These are phyloP conservation scores for Russula foetens DNA, from an alignment of 768 basidiomycete species.

Conservation along the genomic window DNA sequence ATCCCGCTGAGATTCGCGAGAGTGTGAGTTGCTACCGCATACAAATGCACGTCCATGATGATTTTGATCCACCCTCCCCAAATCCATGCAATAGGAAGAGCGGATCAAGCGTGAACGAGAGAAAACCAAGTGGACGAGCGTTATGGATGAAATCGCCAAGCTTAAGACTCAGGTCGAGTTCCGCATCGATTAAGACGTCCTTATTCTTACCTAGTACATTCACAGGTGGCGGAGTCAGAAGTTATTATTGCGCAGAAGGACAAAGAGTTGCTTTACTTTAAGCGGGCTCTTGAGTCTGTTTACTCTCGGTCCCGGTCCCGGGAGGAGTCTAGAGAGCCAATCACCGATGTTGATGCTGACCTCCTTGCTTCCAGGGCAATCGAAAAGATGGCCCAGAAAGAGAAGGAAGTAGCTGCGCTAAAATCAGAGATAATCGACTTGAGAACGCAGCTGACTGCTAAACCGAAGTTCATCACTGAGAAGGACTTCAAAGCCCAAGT, in stretches of 20 bases:
- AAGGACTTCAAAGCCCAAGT: slow-evolving; percentile 64
- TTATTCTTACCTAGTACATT: background rate
- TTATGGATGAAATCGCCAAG: slow-evolving; percentile 68
- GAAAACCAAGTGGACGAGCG: slow-evolving; percentile 56
- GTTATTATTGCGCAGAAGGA: slow-evolving; percentile 42
- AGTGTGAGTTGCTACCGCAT: slow-evolving; percentile 36
- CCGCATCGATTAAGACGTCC: background rate
- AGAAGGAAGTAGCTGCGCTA: slow-evolving; percentile 52
- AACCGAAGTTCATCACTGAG: slow-evolving; percentile 47
- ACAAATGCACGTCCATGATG: background rate
- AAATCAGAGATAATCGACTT: slow-evolving; percentile 41
- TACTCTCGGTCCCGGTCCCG: slow-evolving; percentile 66
- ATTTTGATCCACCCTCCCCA: background rate
- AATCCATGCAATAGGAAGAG: slow-evolving; percentile 45
- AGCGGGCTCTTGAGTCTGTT: slow-evolving; percentile 81
- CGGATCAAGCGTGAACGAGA: slow-evolving; percentile 71
- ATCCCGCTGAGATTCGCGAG: slow-evolving; percentile 49
- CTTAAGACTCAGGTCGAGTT: slow-evolving; percentile 58
- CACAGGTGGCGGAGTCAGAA: slow-evolving; percentile 50
- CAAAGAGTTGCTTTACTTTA: slow-evolving; percentile 70
- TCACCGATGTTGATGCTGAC: slow-evolving; percentile 53
- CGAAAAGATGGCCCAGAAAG: slow-evolving; percentile 58
- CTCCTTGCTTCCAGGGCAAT: slow-evolving; percentile 64
- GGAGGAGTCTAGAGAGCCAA: slow-evolving; percentile 43
- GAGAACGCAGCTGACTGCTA: slow-evolving; percentile 42